Percentiles rank a stretch among this genome's conserved stretches.
Evolutionary conservation across 352 stramenopile species (phyloP).

Genomic region (Globisporangium viniferum): DNA sequence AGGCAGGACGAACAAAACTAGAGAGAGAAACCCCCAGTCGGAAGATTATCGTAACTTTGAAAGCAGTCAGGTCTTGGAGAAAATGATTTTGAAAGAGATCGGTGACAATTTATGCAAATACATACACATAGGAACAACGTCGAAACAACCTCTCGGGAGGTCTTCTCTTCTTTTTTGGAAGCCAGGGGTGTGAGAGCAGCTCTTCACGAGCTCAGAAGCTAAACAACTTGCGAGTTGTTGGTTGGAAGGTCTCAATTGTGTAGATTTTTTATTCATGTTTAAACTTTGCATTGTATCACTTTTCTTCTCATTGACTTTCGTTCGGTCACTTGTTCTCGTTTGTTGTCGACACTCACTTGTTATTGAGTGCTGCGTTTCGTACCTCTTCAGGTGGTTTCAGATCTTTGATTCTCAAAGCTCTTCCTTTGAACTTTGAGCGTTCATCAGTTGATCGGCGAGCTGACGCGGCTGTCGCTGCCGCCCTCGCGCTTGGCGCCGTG

Average conservation of each 20-base stretch:
- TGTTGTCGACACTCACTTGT: neutral
- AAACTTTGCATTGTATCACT: neutral
- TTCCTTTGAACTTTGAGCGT: neutral
- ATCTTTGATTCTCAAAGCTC: slow-evolving; percentile 1
- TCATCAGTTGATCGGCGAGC: slow-evolving; percentile 15
- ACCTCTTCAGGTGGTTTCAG: neutral
- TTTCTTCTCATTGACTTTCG: neutral
- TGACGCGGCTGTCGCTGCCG: slow-evolving; percentile 16
- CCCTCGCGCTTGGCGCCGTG: slow-evolving; percentile 71
- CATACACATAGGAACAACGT: neutral
- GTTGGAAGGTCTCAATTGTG: neutral
- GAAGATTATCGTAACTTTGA: neutral
- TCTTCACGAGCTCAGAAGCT: neutral
- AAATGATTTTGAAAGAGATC: neutral
- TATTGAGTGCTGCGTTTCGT: neutral
- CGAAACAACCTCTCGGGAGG: neutral
- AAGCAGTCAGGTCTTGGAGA: neutral
- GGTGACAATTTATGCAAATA: neutral
- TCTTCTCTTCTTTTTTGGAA: neutral
- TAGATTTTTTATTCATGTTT: neutral
- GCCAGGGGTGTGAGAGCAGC: neutral
- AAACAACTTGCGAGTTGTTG: neutral
- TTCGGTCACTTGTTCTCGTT: neutral
- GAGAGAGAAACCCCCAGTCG: neutral
- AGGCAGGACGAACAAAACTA: neutral